Evolutionary conservation across 2,329 filamentous ascomycete species (phyloP).

Genomic region (Claviceps lovelessii): DNA sequence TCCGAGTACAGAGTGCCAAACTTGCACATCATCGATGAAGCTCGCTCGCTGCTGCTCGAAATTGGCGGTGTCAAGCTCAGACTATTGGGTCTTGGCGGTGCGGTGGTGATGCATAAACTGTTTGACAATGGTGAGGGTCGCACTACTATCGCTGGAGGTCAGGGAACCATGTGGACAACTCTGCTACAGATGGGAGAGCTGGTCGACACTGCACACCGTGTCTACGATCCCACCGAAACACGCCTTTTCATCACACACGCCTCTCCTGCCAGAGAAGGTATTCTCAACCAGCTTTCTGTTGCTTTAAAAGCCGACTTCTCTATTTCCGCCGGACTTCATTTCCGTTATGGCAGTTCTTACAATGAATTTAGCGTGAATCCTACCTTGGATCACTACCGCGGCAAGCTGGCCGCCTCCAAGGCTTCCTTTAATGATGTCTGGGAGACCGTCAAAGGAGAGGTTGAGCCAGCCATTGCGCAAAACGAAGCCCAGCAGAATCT

Average conservation of each 20-base stretch:
- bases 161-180: slow-evolving; percentile 99
- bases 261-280: slow-evolving; percentile 87
- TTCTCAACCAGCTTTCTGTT: slow-evolving; percentile 93
- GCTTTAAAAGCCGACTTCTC: slow-evolving; percentile 97
- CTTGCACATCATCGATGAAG: slow-evolving; percentile 96
- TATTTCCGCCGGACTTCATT: slow-evolving; percentile 91
- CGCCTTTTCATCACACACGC: slow-evolving; percentile 94
- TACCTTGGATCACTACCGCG: slow-evolving; percentile 92
- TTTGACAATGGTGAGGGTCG: slow-evolving; percentile 97
- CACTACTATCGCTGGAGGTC: slow-evolving; percentile 93
- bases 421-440: slow-evolving; percentile 98
- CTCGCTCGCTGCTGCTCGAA: slow-evolving; percentile 87
- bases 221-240: slow-evolving; percentile 96
- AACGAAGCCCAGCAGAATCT: slow-evolving; percentile 91
- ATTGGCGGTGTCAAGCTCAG: slow-evolving; percentile 92
- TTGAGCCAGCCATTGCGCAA: slow-evolving; percentile 83
- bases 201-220: slow-evolving; percentile 92
- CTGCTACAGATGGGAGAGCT: slow-evolving; percentile 95
- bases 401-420: slow-evolving; percentile 94
- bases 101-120: slow-evolving; percentile 98
- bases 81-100: slow-evolving; percentile 81
- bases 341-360: slow-evolving; percentile 97
- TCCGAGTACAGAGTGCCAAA: slow-evolving; percentile 97
- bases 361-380: slow-evolving; percentile 99
- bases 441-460: slow-evolving; percentile 95